phyloP scores from a whole-genome alignment of 371 early-diverging fungal genomes.

The Thermomucor indicae-seudaticae region DNA sequence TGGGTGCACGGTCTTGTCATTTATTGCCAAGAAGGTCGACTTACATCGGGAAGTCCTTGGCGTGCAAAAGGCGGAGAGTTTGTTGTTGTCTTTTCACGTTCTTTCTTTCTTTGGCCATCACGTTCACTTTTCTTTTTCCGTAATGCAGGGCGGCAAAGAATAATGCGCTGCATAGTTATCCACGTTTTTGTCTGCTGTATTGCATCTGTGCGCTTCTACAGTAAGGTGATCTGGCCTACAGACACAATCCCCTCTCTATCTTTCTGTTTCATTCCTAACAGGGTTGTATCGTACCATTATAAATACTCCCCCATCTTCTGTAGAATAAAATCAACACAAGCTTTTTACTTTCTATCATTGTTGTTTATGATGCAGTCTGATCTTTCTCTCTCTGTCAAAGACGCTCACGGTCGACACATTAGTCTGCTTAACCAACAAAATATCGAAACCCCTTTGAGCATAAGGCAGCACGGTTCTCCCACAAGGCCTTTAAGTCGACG shows the following conservation, averaged over 20 bases:
- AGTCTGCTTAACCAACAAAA: slow-evolving; percentile 3
- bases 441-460: not conserved
- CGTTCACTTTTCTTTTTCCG: not conserved
- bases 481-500: slow-evolving; percentile 18
- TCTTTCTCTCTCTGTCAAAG: not conserved
- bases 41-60: no score
- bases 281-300: not conserved
- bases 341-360: not conserved
- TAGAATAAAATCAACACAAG: not conserved
- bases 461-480: not conserved
- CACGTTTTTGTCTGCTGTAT: not conserved
- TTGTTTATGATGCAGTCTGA: not conserved
- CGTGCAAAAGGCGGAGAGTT: no score
- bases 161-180: not conserved
- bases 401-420: slow-evolving; percentile 2
- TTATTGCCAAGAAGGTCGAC: no score
- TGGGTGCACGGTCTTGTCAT: no score
- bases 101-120: not conserved
- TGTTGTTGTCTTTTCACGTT: slow-evolving; percentile 1
- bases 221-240: not conserved
- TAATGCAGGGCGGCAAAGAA: not conserved
- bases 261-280: not conserved
- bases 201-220: no score
- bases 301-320: not conserved
- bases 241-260: not conserved